Percentiles rank a stretch among this genome's conserved stretches.
Conservation (phyloP, 805 yeast species). For the Scheffersomyces stipitis region DNA sequence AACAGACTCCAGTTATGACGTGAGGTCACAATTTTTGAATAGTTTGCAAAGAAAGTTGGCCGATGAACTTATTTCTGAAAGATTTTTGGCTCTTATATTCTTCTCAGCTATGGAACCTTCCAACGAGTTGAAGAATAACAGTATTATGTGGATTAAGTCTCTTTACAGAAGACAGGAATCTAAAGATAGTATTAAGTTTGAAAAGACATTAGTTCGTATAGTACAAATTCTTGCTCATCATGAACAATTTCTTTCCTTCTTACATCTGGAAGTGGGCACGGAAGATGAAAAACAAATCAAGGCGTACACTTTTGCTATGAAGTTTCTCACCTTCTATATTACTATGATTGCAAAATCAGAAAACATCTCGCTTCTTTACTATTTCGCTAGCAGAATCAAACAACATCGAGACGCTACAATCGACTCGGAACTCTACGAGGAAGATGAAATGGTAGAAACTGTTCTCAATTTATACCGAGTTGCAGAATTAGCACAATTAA, state of each 20-base stretch:
- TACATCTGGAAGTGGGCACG: slow-evolving; percentile 18
- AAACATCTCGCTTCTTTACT: slow-evolving; percentile 71
- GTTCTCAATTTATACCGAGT: slow-evolving; percentile 55
- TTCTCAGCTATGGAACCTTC: slow-evolving; percentile 79
- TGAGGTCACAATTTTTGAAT: slow-evolving; percentile 52
- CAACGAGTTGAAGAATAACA: slow-evolving; percentile 44
- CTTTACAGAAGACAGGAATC: slow-evolving; percentile 41
- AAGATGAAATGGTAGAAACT: slow-evolving; percentile 20
- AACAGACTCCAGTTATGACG: slow-evolving; percentile 63
- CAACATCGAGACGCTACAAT: slow-evolving; percentile 65
- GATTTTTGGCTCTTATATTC: slow-evolving; percentile 66
- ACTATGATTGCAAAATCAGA: slow-evolving; percentile 60
- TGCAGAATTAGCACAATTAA: slow-evolving; percentile 71
- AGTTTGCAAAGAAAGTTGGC: slow-evolving; percentile 53
- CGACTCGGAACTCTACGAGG: slow-evolving; percentile 28
- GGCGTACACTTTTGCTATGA: slow-evolving; percentile 54
- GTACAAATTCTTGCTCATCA: slow-evolving; percentile 75
- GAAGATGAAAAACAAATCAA: slow-evolving; percentile 25
- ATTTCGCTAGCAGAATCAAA: slow-evolving; percentile 74
- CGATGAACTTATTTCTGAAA: slow-evolving; percentile 55
- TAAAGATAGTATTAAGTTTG: slow-evolving; percentile 51
- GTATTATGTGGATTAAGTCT: slow-evolving; percentile 71
- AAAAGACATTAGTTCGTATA: slow-evolving; percentile 64
- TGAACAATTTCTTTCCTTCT: slow-evolving; percentile 53
- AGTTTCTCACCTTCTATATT: slow-evolving; percentile 60